Evolutionary conservation across 495 filamentous ascomycete species (phyloP).

Genomic region (Lasiosphaeria miniovina): DNA sequence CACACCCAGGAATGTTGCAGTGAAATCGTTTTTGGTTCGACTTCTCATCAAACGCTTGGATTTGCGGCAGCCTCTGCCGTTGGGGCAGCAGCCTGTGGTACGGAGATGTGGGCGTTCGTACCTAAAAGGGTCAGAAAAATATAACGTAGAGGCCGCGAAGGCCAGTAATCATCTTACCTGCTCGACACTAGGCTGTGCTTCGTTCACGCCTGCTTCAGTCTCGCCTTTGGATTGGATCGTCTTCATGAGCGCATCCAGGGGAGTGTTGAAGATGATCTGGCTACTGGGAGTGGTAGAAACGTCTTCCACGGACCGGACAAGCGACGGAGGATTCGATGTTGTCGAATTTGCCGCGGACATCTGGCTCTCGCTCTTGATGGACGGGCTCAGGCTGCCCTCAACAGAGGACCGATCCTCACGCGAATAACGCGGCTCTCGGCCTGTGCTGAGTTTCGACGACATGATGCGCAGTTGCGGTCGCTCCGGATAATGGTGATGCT

Average conservation of each 20-base stretch:
- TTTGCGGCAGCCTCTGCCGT: background rate
- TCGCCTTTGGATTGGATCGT: constrained; percentile 74
- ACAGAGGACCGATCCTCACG: constrained; percentile 14
- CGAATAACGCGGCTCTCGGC: constrained; percentile 12
- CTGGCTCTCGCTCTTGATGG: constrained; percentile 40
- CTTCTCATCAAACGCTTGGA: constrained; percentile 1
- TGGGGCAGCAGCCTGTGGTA: background rate
- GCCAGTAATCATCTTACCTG: constrained; percentile 6
- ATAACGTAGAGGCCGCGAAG: background rate
- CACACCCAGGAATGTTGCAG: constrained; percentile 72
- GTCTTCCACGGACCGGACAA: constrained; percentile 28
- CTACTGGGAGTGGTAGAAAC: constrained; percentile 20
- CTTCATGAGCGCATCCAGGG: constrained; percentile 89
- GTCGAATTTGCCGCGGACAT: constrained; percentile 13
- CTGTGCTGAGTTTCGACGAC: constrained; percentile 8
- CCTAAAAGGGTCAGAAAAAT: background rate
- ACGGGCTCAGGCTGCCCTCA: constrained; percentile 31
- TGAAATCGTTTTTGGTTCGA: constrained; percentile 62
- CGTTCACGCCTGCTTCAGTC: constrained; percentile 16
- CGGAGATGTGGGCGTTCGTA: background rate
- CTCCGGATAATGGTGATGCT: constrained; percentile 34
- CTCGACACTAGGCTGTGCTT: constrained; percentile 9
- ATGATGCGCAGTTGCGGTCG: constrained; percentile 25
- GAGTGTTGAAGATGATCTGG: constrained; percentile 67
- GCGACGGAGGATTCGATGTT: constrained; percentile 14